Percentiles rank a stretch among this genome's conserved stretches.
Evolutionary conservation across 306 rosid genomes (phyloP).

Genomic region (Prunus davidiana): DNA sequence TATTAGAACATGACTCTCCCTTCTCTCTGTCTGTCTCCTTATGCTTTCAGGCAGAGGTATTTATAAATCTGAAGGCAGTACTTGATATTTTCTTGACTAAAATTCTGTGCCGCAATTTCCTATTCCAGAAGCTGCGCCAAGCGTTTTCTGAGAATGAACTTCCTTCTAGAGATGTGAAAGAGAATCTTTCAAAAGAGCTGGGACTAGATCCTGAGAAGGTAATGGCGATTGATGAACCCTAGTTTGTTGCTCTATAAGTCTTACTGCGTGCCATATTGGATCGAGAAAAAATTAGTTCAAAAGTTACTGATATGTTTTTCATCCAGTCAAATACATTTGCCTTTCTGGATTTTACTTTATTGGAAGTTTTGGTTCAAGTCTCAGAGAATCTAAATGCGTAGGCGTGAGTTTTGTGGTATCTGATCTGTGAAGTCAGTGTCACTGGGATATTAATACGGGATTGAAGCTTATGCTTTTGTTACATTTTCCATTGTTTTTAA

Average conservation of each 20-base stretch:
- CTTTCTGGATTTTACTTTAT: not conserved
- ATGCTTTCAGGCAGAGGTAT: not conserved
- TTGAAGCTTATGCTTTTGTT: not conserved
- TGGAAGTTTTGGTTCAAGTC: not conserved
- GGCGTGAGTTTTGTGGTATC: not conserved
- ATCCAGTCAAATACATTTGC: not conserved
- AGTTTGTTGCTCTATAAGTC: not conserved
- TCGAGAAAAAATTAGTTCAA: not conserved
- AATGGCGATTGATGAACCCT: constrained; percentile 8
- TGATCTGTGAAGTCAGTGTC: not conserved
- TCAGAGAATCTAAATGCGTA: not conserved
- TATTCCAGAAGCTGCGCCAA: constrained; percentile 77
- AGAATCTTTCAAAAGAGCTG: constrained; percentile 68
- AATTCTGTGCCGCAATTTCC: constrained; percentile 17
- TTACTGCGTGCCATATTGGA: not conserved
- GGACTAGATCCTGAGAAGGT: constrained; percentile 82
- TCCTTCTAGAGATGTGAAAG: constrained; percentile 71
- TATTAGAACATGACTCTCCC: constrained; percentile 28
- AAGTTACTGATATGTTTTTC: not conserved
- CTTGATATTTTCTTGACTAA: not conserved
- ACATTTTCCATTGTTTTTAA: not conserved
- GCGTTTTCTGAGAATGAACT: constrained; percentile 78
- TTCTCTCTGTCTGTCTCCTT: not conserved
- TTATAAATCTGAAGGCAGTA: not conserved
- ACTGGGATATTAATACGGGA: not conserved